These are phyloP conservation scores for Alternaria brassicicola DNA, from an alignment of 2,329 filamentous ascomycete species.

Conservation along the genomic window DNA sequence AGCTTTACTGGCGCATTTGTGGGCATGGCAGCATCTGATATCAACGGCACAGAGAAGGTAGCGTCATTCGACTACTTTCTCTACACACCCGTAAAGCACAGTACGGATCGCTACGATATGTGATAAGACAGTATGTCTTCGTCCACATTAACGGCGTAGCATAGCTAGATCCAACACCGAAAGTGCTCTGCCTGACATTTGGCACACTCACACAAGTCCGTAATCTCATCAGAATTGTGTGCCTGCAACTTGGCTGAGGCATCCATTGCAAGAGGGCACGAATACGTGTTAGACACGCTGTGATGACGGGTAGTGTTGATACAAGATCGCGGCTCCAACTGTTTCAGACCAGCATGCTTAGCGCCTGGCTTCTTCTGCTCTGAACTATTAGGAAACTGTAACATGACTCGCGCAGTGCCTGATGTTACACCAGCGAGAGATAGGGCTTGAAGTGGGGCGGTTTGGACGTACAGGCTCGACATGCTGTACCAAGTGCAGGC, in stretches of 20 bases:
- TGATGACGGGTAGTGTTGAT: slow-evolving; percentile 10
- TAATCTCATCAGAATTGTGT: neutral
- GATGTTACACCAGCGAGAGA: slow-evolving; percentile 2
- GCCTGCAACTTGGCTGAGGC: slow-evolving; percentile 24
- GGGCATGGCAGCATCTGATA: slow-evolving; percentile 42
- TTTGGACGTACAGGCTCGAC: neutral
- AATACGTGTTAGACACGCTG: slow-evolving; percentile 6
- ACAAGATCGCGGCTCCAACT: slow-evolving; percentile 9
- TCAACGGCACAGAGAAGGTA: slow-evolving; percentile 36
- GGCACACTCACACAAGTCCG: neutral
- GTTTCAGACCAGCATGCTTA: slow-evolving; percentile 11
- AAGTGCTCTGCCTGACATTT: neutral
- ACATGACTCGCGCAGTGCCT: neutral
- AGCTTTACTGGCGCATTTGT: slow-evolving; percentile 66
- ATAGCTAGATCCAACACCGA: neutral
- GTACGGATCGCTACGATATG: slow-evolving; percentile 42
- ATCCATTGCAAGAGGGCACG: slow-evolving; percentile 20
- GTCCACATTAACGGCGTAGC: neutral
- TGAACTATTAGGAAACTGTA: neutral
- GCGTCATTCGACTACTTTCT: slow-evolving; percentile 44
- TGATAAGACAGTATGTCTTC: neutral
- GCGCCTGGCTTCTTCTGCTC: neutral
- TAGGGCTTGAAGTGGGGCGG: neutral
- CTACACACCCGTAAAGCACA: slow-evolving; percentile 39
- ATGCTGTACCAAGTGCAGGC: neutral